Percentiles rank a stretch among this genome's conserved stretches.
phyloP scores from a whole-genome alignment of 2,329 filamentous ascomycete genomes.

The Trichoderma asperellum region DNA sequence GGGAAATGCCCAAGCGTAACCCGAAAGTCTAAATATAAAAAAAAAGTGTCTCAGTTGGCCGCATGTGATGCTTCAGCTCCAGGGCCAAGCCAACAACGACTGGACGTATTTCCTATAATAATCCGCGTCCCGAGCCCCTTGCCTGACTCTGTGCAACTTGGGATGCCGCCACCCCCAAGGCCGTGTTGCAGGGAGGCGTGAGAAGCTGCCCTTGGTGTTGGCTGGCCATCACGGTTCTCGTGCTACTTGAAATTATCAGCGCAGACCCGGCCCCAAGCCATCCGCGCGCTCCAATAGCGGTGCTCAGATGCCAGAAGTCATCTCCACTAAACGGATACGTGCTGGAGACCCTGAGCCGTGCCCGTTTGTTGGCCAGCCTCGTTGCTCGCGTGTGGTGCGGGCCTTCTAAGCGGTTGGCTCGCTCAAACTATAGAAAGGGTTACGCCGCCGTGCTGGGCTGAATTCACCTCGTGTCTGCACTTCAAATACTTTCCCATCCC shows the following conservation, averaged over 20 bases:
- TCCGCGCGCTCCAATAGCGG: slow-evolving; percentile 16
- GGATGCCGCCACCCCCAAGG: background rate
- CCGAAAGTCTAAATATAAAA: background rate
- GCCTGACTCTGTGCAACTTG: background rate
- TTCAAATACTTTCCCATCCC: slow-evolving; percentile 13
- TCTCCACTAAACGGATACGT: background rate
- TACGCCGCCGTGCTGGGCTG: background rate
- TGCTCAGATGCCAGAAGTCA: background rate
- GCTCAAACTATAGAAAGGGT: background rate
- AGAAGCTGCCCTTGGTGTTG: background rate
- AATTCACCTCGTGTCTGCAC: background rate
- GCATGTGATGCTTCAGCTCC: background rate
- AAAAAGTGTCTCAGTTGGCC: background rate
- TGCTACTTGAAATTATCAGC: slow-evolving; percentile 6
- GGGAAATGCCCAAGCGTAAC: background rate
- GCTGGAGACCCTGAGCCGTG: background rate
- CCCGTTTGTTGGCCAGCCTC: slow-evolving; percentile 14
- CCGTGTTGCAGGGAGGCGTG: background rate
- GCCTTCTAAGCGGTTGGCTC: background rate
- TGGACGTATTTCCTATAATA: background rate
- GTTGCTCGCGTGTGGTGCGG: background rate
- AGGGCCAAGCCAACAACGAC: background rate
- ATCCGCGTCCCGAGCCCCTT: background rate
- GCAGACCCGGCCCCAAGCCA: slow-evolving; percentile 4
- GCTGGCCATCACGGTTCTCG: slow-evolving; percentile 23